Percentiles rank a stretch among this genome's conserved stretches.
Conservation (phyloP, 805 yeast genomes). For the Scheffersomyces coipomensis region DNA sequence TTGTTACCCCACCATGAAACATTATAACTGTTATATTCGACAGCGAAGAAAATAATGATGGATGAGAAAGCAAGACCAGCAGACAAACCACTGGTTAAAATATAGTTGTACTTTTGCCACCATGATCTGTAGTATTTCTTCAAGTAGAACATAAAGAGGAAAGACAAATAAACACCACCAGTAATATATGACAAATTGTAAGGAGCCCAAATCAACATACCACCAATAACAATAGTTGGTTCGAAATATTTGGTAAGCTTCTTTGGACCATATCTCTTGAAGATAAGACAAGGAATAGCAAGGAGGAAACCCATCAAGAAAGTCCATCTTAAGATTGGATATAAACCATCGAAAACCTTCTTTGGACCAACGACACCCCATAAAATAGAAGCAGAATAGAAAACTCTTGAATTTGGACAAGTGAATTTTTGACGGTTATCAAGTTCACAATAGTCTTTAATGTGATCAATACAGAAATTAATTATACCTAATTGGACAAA, state of each 20-base stretch:
- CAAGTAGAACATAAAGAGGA: constrained; percentile 23
- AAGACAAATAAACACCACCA: constrained; percentile 20
- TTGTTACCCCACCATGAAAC: constrained; percentile 26
- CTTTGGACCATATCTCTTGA: constrained; percentile 16
- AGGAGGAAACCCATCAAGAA: constrained; percentile 28
- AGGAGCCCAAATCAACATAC: constrained; percentile 26
- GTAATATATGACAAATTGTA: constrained; percentile 27
- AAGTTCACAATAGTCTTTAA: constrained; percentile 17
- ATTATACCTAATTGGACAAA: constrained; percentile 18
- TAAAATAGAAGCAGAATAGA: constrained; percentile 52
- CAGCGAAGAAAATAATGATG: constrained; percentile 33
- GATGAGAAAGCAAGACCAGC: constrained; percentile 30
- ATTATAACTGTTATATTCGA: constrained; percentile 22
- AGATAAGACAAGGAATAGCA: constrained; percentile 14
- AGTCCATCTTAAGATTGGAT: constrained; percentile 27
- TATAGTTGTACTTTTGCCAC: constrained; percentile 33
- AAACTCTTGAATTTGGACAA: constrained; percentile 23
- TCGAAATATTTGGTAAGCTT: constrained; percentile 22
- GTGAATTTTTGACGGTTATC: constrained; percentile 36
- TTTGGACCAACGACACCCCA: constrained; percentile 63
- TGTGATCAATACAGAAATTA: constrained; percentile 16
- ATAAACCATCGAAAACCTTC: constrained; percentile 24
- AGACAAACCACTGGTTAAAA: constrained; percentile 22
- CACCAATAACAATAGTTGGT: constrained; percentile 28
- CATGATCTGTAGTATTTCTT: constrained; percentile 21